These are phyloP conservation scores for Lactifluus piperatus DNA, from an alignment of 768 basidiomycete genomes.

Conservation along the genomic window DNA sequence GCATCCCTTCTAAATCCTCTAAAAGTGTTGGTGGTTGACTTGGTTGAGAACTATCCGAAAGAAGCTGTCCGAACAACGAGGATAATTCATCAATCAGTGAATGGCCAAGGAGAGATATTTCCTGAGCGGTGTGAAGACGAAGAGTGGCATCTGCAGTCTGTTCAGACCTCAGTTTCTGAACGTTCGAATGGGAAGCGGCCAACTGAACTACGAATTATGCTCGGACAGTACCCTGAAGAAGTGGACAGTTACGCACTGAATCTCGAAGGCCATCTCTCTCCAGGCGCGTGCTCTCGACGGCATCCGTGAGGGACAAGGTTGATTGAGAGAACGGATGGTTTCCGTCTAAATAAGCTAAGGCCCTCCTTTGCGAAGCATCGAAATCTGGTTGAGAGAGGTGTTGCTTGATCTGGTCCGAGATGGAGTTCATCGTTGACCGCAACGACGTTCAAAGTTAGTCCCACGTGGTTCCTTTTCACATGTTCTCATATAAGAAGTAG, in stretches of 20 bases:
- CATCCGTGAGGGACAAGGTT: slow-evolving; percentile 32
- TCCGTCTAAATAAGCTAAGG: slow-evolving; percentile 35
- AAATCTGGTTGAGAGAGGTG: slow-evolving; percentile 42
- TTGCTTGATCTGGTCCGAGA: slow-evolving; percentile 36
- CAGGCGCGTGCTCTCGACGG: slow-evolving; percentile 38
- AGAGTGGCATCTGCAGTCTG: slow-evolving; percentile 40
- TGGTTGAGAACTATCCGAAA: slow-evolving; percentile 44
- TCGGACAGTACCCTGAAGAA: slow-evolving; percentile 25
- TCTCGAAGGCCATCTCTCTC: slow-evolving; percentile 22
- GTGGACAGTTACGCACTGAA: slow-evolving; percentile 25
- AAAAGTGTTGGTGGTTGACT: slow-evolving; percentile 55
- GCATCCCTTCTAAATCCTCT: slow-evolving; percentile 74
- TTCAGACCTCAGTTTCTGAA: slow-evolving; percentile 39
- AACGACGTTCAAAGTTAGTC: too few relatives aligned
- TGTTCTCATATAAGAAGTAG: not conserved
- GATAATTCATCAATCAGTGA: slow-evolving; percentile 70
- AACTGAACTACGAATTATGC: slow-evolving; percentile 48
- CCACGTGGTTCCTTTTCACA: slow-evolving; percentile 3
- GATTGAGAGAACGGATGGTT: slow-evolving; percentile 36
- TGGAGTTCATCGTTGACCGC: slow-evolving; percentile 3
- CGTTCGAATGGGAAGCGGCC: slow-evolving; percentile 38
- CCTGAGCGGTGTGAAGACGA: slow-evolving; percentile 57
- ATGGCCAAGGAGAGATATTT: slow-evolving; percentile 68
- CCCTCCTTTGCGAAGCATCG: slow-evolving; percentile 28
- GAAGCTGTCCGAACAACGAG: slow-evolving; percentile 54